A percentile compares a stretch with the other conserved stretches of the same genome.
Evolutionary conservation across 2,329 filamentous ascomycete genomes (phyloP).

Genomic region (Neurospora sp.): DNA sequence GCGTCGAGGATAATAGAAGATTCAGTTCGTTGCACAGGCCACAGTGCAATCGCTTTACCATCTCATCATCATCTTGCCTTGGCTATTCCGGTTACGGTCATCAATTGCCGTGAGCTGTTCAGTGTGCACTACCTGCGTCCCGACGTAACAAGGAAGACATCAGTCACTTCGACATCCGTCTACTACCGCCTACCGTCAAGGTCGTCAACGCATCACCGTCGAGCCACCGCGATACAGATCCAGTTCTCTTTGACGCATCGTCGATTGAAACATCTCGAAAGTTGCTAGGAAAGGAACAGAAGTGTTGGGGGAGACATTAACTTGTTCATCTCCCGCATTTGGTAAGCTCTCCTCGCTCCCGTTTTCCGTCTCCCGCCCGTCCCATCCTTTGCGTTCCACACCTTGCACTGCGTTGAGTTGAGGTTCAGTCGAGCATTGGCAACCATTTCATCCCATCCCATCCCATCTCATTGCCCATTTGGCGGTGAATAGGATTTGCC

Average conservation of each 20-base stretch:
- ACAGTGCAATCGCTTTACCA: conserved; percentile 11
- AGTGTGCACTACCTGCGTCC: conserved; percentile 7
- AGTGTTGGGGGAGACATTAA: conserved; percentile 82
- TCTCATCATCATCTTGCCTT: conserved; percentile 3
- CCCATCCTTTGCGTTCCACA: conserved; percentile 1
- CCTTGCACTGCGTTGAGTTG: conserved; percentile 8
- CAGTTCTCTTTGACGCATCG: conserved; percentile 7
- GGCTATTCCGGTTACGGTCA: conserved; percentile 11
- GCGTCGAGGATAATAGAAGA: conserved; percentile 19
- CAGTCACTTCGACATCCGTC: conserved; percentile 3
- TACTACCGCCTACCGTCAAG: conserved; percentile 2
- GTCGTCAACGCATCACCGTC: conserved; percentile 7
- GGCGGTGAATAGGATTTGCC: neutral
- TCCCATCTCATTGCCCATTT: neutral
- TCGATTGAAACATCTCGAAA: conserved; percentile 23
- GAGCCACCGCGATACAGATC: conserved; percentile 8
- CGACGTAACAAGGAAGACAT: neutral
- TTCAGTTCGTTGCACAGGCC: conserved; percentile 16
- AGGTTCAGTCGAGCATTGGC: conserved; percentile 3
- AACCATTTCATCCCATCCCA: neutral
- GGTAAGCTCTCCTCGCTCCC: conserved; percentile 37
- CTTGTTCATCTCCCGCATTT: conserved; percentile 88
- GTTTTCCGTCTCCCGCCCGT: conserved; percentile 28
- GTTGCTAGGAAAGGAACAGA: conserved; percentile 23
- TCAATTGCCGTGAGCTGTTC: conserved; percentile 14